These are phyloP conservation scores for Umbelopsis isabellina DNA, from an alignment of 192 early-diverging fungal genomes.

Conservation along the genomic window DNA sequence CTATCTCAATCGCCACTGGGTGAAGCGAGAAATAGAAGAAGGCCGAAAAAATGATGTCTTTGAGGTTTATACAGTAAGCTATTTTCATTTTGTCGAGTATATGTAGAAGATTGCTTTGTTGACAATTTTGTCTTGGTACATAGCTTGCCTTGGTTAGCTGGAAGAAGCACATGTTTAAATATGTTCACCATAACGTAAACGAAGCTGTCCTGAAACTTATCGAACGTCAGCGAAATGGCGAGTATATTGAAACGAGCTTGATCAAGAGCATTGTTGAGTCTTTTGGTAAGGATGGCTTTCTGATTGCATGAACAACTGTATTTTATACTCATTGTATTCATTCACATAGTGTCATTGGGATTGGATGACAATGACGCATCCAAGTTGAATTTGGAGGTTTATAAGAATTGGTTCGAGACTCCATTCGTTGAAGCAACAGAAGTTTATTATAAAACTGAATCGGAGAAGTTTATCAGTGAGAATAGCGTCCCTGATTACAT, in stretches of 20 bases:
- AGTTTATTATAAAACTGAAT: slow-evolving; percentile 88
- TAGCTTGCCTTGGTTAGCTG: slow-evolving; percentile 85
- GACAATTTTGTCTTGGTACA: neutral
- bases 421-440: slow-evolving; percentile 82
- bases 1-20: slow-evolving; percentile 98
- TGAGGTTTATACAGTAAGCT: slow-evolving; percentile 90
- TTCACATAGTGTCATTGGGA: slow-evolving; percentile 70
- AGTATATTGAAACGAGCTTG: slow-evolving; percentile 83
- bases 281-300: slow-evolving; percentile 63
- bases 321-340: neutral
- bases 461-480: slow-evolving; percentile 87
- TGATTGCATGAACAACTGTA: neutral
- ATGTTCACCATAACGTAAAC: slow-evolving; percentile 72
- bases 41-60: slow-evolving; percentile 82
- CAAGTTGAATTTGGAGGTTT: slow-evolving; percentile 85
- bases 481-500: slow-evolving; percentile 95
- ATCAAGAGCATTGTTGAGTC: slow-evolving; percentile 91
- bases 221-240: slow-evolving; percentile 83
- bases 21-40: slow-evolving; percentile 95
- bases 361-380: slow-evolving; percentile 79
- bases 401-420: slow-evolving; percentile 84
- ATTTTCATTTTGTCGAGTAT: neutral
- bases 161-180: slow-evolving; percentile 79
- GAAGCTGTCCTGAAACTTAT: slow-evolving; percentile 80
- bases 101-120: neutral